phyloP scores from a whole-genome alignment of 83 land plant species.

The Larix sibirica region DNA sequence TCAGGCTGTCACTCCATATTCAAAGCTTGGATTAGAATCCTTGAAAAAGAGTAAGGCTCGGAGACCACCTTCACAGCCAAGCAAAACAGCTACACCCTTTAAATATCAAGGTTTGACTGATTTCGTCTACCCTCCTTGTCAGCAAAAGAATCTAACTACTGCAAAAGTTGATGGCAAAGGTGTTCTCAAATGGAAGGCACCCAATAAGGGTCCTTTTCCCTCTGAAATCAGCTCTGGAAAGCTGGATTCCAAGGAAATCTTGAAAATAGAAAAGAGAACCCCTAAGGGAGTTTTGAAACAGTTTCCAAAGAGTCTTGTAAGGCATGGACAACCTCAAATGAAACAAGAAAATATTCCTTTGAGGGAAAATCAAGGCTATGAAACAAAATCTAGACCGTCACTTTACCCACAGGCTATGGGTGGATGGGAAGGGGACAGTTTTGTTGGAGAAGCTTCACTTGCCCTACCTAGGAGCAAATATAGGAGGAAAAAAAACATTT shows the following conservation, averaged over 20 bases:
- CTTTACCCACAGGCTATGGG: not conserved
- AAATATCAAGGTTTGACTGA: not conserved
- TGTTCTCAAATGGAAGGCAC: conserved; percentile 27
- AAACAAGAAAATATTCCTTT: not conserved
- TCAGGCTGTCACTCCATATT: conserved; percentile 14
- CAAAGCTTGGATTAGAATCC: not conserved
- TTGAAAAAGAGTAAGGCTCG: not conserved
- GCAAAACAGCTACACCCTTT: not conserved
- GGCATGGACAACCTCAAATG: conserved; percentile 5
- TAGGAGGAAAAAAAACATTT: not conserved
- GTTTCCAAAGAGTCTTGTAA: not conserved
- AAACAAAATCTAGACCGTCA: not conserved
- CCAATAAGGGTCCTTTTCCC: not conserved
- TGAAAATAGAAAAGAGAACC: not conserved
- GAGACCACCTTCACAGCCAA: not conserved
- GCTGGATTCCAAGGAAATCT: not conserved
- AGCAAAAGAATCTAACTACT: not conserved
- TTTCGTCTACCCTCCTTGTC: not conserved
- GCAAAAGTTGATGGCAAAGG: conserved; percentile 21
- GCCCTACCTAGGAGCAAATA: not conserved
- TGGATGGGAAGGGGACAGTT: conserved; percentile 6
- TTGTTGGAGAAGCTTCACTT: conserved; percentile 9
- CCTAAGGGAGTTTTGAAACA: conserved; percentile 30
- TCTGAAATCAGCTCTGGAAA: not conserved
- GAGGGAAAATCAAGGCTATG: conserved; percentile 1